Evolutionary conservation across 2,329 filamentous ascomycete genomes (phyloP), one percentile per base, ranked within the genome.

Genomic region (Beauveria scarabaeidicola): DNA sequence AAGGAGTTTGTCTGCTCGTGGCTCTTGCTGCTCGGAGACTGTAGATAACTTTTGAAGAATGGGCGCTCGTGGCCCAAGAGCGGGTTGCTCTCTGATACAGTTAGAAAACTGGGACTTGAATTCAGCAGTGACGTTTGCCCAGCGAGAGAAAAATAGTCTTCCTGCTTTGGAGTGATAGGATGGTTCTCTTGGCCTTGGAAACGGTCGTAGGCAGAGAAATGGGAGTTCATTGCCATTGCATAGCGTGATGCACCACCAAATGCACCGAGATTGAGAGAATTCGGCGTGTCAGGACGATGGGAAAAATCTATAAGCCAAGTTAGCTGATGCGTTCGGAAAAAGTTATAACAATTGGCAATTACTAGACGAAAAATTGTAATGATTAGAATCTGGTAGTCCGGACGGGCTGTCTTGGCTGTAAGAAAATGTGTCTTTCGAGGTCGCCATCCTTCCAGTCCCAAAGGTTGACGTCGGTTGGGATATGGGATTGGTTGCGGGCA

Each of bases 1-100:
- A 68, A 67, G 15, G 68, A 63, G 17, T 69, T 60, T 10, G 65
- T 52, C 23, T 65, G 61, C 32, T 57, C 44, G 23, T 50, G 58
- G 2, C 13, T 19, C 27, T 40, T 44, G 17, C 25, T 36, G 19
- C 27, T 63, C 6, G 64, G 52, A 3, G 65, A 63, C 40, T 65
- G 54, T 43, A 69, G 65, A 43, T 61, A 65, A 29, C 66, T 48
- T 44, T 50, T 65, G 46, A 70, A 60, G 19, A 73, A 41, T 23
- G 43, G 40, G 5, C 46, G 58, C 21, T 60, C 58, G 19, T 60
- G 58, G 36, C 46, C 56, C n/a, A 60, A 17, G 5, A 60, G 40
- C 15, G 58, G 58, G 32, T 60, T 60, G 51, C 47, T 60, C 25
- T 60, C 58, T 11, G 58, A 56, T 21, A 51, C n/a, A n/a, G 46